Evolutionary conservation across 2,329 filamentous ascomycete genomes (phyloP).

Genomic region (Escovopsis sp.): DNA sequence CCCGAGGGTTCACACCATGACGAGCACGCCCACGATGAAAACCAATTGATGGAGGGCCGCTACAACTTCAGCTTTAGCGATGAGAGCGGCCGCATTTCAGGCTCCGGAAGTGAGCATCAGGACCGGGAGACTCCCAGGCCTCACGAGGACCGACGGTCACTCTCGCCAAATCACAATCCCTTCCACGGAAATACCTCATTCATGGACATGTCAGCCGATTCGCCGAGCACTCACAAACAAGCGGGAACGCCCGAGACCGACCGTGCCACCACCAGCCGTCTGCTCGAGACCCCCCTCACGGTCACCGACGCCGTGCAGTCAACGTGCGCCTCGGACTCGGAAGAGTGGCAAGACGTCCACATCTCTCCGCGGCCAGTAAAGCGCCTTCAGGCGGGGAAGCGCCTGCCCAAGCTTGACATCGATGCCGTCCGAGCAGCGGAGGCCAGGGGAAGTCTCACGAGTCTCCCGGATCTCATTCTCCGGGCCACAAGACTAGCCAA

Average conservation of each 20-base stretch:
- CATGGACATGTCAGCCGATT: slow-evolving; percentile 31
- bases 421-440: slow-evolving; percentile 71
- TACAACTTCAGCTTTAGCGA: background rate
- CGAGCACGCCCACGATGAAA: slow-evolving; percentile 10
- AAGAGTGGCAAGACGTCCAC: slow-evolving; percentile 15
- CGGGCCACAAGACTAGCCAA: slow-evolving; percentile 76
- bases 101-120: background rate
- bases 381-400: slow-evolving; percentile 39
- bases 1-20: slow-evolving; percentile 36
- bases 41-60: too few species aligned
- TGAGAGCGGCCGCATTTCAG: slow-evolving; percentile 1
- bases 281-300: slow-evolving; percentile 25
- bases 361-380: slow-evolving; percentile 21
- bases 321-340: slow-evolving; percentile 30
- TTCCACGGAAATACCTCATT: slow-evolving; percentile 17
- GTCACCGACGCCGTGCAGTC: slow-evolving; percentile 37
- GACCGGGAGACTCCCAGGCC: too few species aligned
- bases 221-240: slow-evolving; percentile 24
- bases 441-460: slow-evolving; percentile 77
- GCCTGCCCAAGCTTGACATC: slow-evolving; percentile 66
- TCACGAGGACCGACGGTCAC: background rate
- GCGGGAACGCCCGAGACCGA: slow-evolving; percentile 6
- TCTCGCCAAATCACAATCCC: background rate
- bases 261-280: slow-evolving; percentile 6
- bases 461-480: slow-evolving; percentile 77